phyloP scores from a whole-genome alignment of 371 early-diverging fungal species.

The Mucor piriformis region DNA sequence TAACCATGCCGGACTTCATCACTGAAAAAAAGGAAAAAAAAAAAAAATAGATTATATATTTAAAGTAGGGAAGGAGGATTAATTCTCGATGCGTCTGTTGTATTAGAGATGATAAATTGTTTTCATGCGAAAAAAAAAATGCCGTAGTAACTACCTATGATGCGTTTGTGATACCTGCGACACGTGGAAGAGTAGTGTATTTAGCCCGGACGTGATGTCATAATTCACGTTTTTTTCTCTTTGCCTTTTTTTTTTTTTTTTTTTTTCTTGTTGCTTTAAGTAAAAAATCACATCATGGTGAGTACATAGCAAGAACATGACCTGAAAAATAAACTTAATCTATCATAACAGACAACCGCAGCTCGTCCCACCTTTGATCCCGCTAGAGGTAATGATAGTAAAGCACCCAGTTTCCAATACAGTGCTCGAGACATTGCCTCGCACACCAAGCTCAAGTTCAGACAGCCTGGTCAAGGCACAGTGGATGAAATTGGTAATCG shows the following conservation, averaged over 20 bases:
- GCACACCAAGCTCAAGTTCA: conserved; percentile 88
- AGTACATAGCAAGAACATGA: background rate
- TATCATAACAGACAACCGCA: conserved; percentile 62
- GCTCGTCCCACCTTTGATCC: conserved; percentile 86
- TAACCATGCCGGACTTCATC: background rate
- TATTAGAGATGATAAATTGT: too few relatives aligned
- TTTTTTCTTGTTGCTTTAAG: background rate
- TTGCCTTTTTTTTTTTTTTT: background rate
- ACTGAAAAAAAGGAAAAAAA: background rate
- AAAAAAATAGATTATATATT: too few relatives aligned
- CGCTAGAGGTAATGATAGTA: conserved; percentile 75
- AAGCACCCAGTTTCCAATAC: conserved; percentile 76
- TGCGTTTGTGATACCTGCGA: too few relatives aligned
- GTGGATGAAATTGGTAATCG: conserved; percentile 65
- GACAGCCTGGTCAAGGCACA: conserved; percentile 83
- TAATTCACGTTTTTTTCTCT: background rate
- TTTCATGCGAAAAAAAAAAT: background rate
- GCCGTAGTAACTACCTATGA: too few relatives aligned
- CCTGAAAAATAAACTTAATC: too few relatives aligned
- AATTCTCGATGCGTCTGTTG: too few relatives aligned
- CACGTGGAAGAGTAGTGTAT: background rate
- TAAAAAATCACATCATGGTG: background rate
- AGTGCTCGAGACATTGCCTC: conserved; percentile 82
- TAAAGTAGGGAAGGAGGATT: too few relatives aligned
- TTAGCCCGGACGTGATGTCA: background rate